phyloP scores from a whole-genome alignment of 345 rosid genomes.

The Salix dunnii region DNA sequence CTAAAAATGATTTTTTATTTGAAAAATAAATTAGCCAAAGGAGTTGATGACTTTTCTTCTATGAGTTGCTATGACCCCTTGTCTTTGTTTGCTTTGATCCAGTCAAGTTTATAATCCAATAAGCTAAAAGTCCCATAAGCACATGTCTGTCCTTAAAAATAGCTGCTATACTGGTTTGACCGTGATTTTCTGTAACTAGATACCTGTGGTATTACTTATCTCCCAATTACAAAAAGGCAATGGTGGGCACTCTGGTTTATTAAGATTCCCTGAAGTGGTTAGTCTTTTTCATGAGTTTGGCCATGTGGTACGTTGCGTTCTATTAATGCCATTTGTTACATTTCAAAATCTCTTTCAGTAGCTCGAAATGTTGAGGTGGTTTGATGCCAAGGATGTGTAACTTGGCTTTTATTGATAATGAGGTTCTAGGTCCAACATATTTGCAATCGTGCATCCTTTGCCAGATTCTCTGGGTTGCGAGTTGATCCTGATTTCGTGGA shows the following conservation, averaged over 20 bases:
- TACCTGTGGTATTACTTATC: slow-evolving; percentile 70
- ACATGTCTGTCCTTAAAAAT: background rate
- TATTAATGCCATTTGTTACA: slow-evolving; percentile 6
- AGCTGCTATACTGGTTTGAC: background rate
- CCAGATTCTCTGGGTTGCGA: slow-evolving; percentile 80
- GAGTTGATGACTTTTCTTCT: background rate
- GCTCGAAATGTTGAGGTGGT: background rate
- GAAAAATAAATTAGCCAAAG: background rate
- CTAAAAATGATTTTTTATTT: background rate
- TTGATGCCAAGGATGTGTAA: slow-evolving; percentile 2
- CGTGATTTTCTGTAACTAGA: slow-evolving; percentile 38
- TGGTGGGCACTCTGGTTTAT: slow-evolving; percentile 39
- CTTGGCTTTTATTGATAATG: slow-evolving; percentile 15
- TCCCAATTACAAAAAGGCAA: slow-evolving; percentile 60
- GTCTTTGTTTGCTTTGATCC: too few species aligned
- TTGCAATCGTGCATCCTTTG: slow-evolving; percentile 86
- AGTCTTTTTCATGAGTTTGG: slow-evolving; percentile 90
- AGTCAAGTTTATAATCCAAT: background rate
- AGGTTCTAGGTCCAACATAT: slow-evolving; percentile 72
- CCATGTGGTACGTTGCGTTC: slow-evolving; percentile 75
- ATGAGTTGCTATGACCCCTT: too few species aligned
- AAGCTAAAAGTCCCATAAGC: slow-evolving; percentile 6
- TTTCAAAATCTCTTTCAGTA: background rate
- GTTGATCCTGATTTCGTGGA: slow-evolving; percentile 90
- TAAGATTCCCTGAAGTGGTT: slow-evolving; percentile 90